Evolutionary conservation across 2,329 filamentous ascomycete genomes (phyloP).

Genomic region (Trichoderma sp.): DNA sequence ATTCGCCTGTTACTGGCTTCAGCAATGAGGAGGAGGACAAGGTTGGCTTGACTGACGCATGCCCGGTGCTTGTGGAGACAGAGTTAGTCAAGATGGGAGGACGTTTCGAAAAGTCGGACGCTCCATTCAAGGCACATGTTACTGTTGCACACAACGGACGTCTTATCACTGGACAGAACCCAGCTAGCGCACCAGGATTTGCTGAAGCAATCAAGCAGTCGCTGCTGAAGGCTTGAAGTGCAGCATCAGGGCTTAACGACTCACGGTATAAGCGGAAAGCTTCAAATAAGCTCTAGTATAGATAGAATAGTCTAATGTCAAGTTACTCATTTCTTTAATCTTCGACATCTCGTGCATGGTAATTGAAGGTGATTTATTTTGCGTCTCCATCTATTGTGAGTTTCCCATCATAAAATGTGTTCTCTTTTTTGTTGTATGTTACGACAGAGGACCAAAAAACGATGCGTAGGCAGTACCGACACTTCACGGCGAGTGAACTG

Average conservation of each 20-base stretch:
- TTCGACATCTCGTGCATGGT: not conserved
- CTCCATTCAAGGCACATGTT: not conserved
- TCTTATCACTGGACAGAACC: not conserved
- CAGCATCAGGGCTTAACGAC: not conserved
- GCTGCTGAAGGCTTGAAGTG: not conserved
- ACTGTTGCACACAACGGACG: not conserved
- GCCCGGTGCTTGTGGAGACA: not conserved
- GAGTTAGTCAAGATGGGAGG: not conserved
- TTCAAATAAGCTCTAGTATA: not conserved
- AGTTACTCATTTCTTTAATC: not conserved
- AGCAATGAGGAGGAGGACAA: not conserved
- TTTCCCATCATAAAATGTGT: too few species aligned
- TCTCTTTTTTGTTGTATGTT: too few species aligned
- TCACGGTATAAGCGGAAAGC: not conserved
- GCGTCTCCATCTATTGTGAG: too few species aligned
- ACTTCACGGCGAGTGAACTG: not conserved
- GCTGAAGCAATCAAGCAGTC: not conserved
- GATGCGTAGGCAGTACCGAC: rapidly evolving
- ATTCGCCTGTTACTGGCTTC: not conserved
- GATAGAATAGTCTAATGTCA: not conserved
- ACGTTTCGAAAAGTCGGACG: not conserved
- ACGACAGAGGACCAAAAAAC: not conserved
- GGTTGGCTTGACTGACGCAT: not conserved
- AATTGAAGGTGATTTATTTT: too few species aligned
- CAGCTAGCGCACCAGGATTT: not conserved